phyloP scores from a whole-genome alignment of 306 rosid species.

The Clitoria ternatea region DNA sequence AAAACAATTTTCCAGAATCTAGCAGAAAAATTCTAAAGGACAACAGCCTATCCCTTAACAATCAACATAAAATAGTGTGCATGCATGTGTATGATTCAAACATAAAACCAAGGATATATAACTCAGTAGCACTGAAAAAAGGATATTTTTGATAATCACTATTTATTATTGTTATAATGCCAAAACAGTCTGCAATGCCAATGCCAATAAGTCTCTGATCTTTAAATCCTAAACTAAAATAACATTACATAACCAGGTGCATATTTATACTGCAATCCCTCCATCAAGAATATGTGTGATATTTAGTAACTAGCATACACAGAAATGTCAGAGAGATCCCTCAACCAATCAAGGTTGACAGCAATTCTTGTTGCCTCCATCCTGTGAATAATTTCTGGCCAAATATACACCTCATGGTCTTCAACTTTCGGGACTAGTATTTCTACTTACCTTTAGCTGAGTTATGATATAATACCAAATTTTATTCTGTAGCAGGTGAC shows the following conservation, averaged over 20 bases:
- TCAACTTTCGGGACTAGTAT: slow-evolving; percentile 36
- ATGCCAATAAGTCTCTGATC: not conserved
- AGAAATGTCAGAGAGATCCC: slow-evolving; percentile 35
- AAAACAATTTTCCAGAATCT: not conserved
- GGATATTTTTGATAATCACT: not conserved
- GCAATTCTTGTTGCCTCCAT: slow-evolving; percentile 51
- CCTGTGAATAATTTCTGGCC: slow-evolving; percentile 55
- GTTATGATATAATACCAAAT: no score
- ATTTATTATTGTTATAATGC: not conserved
- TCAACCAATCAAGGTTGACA: slow-evolving; percentile 40
- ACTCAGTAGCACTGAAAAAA: slow-evolving; percentile 2
- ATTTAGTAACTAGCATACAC: slow-evolving; percentile 16
- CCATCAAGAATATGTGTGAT: not conserved
- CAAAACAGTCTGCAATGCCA: not conserved
- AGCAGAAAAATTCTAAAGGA: slow-evolving; percentile 15
- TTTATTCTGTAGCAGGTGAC: no score
- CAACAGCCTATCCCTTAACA: not conserved
- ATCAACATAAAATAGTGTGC: not conserved
- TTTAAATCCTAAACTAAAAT: slow-evolving; percentile 5
- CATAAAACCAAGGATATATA: slow-evolving; percentile 7
- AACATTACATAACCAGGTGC: slow-evolving; percentile 12
- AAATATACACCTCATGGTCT: slow-evolving; percentile 29
- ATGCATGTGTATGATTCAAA: not conserved
- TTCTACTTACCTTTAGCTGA: no score
- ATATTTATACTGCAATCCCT: not conserved